Percentiles rank a stretch among this genome's conserved stretches.
phyloP scores from a whole-genome alignment of 75 land plant species.

The Azolla pinnata region DNA sequence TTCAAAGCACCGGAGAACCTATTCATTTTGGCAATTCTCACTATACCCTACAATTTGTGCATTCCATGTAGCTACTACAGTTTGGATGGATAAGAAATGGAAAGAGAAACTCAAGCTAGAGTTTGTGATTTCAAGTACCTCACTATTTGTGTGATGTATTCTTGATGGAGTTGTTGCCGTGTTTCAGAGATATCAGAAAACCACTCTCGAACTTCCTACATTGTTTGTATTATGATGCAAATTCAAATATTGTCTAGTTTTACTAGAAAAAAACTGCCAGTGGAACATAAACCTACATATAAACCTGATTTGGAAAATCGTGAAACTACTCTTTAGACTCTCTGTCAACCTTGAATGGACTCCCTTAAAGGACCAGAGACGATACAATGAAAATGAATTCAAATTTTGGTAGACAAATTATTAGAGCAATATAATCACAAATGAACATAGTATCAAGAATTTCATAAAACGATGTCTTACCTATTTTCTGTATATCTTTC shows the following conservation, averaged over 20 bases:
- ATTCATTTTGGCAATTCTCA: too few species aligned
- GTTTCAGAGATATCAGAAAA: constrained; percentile 86
- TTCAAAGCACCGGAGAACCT: too few species aligned
- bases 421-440: too few species aligned
- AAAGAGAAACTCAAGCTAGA: not conserved
- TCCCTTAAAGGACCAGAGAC: constrained; percentile 95
- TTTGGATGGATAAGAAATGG: too few species aligned
- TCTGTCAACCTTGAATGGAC: constrained; percentile 84
- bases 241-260: not conserved
- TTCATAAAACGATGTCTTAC: constrained; percentile 32
- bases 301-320: constrained; percentile 84
- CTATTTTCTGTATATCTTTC: constrained; percentile 93
- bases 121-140: constrained; percentile 31
- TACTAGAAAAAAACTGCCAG: not conserved
- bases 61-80: too few species aligned
- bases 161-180: constrained; percentile 83
- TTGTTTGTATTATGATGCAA: not conserved
- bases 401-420: too few species aligned
- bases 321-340: constrained; percentile 87
- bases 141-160: constrained; percentile 53
- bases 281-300: too few species aligned
- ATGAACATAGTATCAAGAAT: not conserved
- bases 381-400: too few species aligned
- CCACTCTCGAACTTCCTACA: constrained; percentile 81
- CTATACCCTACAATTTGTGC: too few species aligned